Percentiles rank a stretch among this genome's conserved stretches.
Evolutionary conservation across 2,329 filamentous ascomycete genomes (phyloP).

Genomic region (Aspergillus puulaauensis): DNA sequence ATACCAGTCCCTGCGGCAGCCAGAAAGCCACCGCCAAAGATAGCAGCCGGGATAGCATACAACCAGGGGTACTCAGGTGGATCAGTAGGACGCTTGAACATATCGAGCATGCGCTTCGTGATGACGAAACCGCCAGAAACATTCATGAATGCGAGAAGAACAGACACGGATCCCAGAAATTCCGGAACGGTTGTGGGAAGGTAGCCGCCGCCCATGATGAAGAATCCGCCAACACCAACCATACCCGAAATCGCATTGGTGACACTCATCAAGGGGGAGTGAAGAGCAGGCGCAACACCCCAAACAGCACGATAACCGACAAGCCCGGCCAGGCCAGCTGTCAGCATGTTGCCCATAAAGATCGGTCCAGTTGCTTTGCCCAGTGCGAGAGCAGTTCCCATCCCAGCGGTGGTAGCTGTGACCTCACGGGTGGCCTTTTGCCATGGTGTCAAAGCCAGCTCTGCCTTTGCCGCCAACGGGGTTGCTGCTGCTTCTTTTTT

Average conservation of each 20-base stretch:
- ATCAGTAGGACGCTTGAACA: constrained; percentile 82
- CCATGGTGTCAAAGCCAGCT: constrained; percentile 74
- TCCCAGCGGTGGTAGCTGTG: constrained; percentile 69
- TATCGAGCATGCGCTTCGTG: constrained; percentile 90
- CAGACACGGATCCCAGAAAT: constrained; percentile 72
- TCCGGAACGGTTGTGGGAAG: constrained; percentile 77
- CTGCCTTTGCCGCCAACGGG: constrained; percentile 52
- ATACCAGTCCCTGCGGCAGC: constrained; percentile 78
- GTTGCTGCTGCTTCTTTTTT: constrained; percentile 51
- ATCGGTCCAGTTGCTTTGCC: constrained; percentile 78
- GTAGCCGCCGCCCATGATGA: constrained; percentile 82
- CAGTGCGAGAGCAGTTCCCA: constrained; percentile 72
- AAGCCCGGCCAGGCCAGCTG: constrained; percentile 77
- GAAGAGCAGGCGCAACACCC: constrained; percentile 79
- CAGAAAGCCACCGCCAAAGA: constrained; percentile 80
- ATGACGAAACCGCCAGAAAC: constrained; percentile 87
- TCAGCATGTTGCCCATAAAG: constrained; percentile 87
- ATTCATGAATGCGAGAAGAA: constrained; percentile 83
- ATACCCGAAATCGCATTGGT: constrained; percentile 89
- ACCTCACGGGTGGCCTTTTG: constrained; percentile 78
- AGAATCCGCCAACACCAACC: constrained; percentile 85
- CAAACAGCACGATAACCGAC: constrained; percentile 88
- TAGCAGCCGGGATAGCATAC: constrained; percentile 71
- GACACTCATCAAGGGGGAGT: constrained; percentile 88
- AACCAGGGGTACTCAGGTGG: constrained; percentile 87